Percentiles rank a stretch among this genome's conserved stretches.
Conservation (phyloP, 164 flowering plant species). For the Aristolochia californica region DNA sequence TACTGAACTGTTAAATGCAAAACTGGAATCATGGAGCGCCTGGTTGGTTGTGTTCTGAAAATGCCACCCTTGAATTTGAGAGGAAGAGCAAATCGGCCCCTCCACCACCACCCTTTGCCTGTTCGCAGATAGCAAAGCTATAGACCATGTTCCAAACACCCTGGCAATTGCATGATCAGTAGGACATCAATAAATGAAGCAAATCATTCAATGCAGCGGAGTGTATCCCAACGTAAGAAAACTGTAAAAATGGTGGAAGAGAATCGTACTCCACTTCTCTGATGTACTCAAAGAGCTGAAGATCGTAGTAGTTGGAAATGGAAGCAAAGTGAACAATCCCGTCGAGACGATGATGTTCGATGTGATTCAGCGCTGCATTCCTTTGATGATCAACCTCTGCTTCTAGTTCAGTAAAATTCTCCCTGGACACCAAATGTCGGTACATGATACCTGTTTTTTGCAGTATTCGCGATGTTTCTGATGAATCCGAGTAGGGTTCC, state of each 20-base stretch:
- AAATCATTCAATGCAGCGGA: not conserved
- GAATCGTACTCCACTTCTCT: constrained; percentile 63
- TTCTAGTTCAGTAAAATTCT: constrained; percentile 50
- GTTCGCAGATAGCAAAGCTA: constrained; percentile 53
- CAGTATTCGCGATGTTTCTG: constrained; percentile 41
- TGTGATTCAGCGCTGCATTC: constrained; percentile 70
- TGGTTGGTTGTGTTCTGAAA: constrained; percentile 26
- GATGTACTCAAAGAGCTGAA: constrained; percentile 60
- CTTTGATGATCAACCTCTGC: constrained; percentile 64
- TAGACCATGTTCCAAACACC: constrained; percentile 82
- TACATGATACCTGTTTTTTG: constrained; percentile 83
- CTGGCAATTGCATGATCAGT: constrained; percentile 23
- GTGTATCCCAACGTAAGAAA: not conserved
- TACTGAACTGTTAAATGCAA: constrained; percentile 82
- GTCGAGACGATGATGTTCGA: constrained; percentile 73
- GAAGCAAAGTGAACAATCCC: constrained; percentile 88
- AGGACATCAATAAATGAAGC: not conserved
- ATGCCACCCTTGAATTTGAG: constrained; percentile 86
- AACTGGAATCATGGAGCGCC: constrained; percentile 46
- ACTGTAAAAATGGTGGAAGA: not conserved
- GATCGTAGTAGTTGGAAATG: constrained; percentile 57
- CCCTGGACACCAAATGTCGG: constrained; percentile 69
- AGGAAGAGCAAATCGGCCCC: constrained; percentile 81
- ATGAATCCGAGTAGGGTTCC: constrained; percentile 36
- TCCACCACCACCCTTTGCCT: constrained; percentile 49